Evolutionary conservation across 2,329 filamentous ascomycete species (phyloP), one percentile per base, ranked within the genome.

Genomic region (Nemania sp.): DNA sequence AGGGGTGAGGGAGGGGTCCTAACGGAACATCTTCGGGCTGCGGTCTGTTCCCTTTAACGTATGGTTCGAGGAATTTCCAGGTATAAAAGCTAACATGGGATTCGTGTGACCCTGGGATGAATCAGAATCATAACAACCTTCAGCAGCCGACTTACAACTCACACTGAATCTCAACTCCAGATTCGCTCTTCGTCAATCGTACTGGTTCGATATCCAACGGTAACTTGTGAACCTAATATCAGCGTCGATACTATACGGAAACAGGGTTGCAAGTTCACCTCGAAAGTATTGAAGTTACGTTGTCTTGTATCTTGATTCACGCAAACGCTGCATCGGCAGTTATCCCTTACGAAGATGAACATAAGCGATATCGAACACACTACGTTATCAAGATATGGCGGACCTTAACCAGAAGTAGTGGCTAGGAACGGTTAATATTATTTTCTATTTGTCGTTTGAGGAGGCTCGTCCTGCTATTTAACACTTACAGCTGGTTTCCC

Each of bases 281-380:
- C 83, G 73, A 93, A 93, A 0, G 89, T 92, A 74, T 93, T 86
- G 63, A 92, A 83, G 58, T 87, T 86, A 27, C 90, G 83, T 78
- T 94, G 92, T 77, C 85, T 88, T 4, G 92, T 94, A 68, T 89
- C 87, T 64, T 87, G 86, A 77, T 93, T 90, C 26, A 92, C 84
- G 76, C 92, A 94, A 67, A 82, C 77, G 1, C 79, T 73, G 76
- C 92, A 94, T 66, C 89, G 90, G 75, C 92, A 94, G 74, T 93
- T 91, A 73, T 94, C 92, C 70, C 91, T 90, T 71, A 35, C 32
- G 32, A 3, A 26, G 8, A 56, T 27, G 8, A 57, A 55, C 2
- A 64, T 76, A 56, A 77, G 74, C 55, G 24, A 57, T 18, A 49
- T 20, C 27, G 38, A n/a, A 54, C 29, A 55, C 20, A 24, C 43